A percentile compares a stretch with the other conserved stretches of the same genome.
phyloP scores from a whole-genome alignment of 495 filamentous ascomycete genomes.

The Penicillium crystallinum region DNA sequence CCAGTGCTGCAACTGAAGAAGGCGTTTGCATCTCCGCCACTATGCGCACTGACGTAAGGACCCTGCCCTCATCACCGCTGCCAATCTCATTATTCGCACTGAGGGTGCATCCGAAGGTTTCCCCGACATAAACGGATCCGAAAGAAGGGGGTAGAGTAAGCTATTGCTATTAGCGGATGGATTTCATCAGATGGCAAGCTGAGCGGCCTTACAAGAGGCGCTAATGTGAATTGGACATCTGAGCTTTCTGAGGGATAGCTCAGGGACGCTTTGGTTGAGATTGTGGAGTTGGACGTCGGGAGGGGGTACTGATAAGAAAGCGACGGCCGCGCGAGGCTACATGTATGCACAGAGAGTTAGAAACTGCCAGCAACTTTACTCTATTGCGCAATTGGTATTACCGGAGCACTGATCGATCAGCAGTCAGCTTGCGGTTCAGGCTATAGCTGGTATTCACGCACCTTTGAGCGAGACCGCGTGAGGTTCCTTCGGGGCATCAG shows the following conservation, averaged over 20 bases:
- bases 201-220: slow-evolving; percentile 47
- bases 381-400: slow-evolving; percentile 18
- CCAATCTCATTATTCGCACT: slow-evolving; percentile 86
- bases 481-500: slow-evolving; percentile 66
- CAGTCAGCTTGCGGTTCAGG: neutral
- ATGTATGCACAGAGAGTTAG: slow-evolving; percentile 12
- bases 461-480: slow-evolving; percentile 86
- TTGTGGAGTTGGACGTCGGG: slow-evolving; percentile 43
- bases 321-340: slow-evolving; percentile 53
- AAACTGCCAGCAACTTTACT: neutral
- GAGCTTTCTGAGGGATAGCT: slow-evolving; percentile 46
- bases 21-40: slow-evolving; percentile 95
- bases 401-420: slow-evolving; percentile 34
- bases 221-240: slow-evolving; percentile 53
- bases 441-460: slow-evolving; percentile 14
- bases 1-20: slow-evolving; percentile 52
- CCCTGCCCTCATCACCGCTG: slow-evolving; percentile 38
- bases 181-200: neutral
- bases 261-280: slow-evolving; percentile 47
- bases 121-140: slow-evolving; percentile 90
- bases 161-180: slow-evolving; percentile 23
- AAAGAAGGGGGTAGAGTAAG: slow-evolving; percentile 91
- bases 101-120: slow-evolving; percentile 89
- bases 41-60: slow-evolving; percentile 70
- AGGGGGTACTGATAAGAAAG: slow-evolving; percentile 54